Conservation (phyloP, 352 stramenopile genomes). For the Phytophthora kernoviae region DNA sequence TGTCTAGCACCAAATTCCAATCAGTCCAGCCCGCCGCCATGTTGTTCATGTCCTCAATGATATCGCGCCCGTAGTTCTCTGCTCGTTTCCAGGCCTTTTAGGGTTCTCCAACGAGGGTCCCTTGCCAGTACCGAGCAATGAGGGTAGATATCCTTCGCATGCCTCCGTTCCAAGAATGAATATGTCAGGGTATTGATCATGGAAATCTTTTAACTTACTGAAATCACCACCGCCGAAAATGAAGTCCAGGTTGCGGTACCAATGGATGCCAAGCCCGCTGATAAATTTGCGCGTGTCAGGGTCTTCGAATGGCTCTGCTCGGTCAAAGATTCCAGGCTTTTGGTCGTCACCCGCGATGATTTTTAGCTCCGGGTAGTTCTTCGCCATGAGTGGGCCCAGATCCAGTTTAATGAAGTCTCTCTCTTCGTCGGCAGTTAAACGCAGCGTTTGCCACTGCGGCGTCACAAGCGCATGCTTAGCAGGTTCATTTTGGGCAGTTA, state of each 20-base stretch:
- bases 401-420: slow-evolving; percentile 74
- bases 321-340: slow-evolving; percentile 49
- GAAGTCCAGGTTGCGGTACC: slow-evolving; percentile 69
- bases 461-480: slow-evolving; percentile 25
- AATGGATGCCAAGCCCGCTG: slow-evolving; percentile 80
- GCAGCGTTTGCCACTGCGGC: slow-evolving; percentile 53
- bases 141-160: slow-evolving; percentile 54
- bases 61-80: slow-evolving; percentile 75
- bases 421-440: slow-evolving; percentile 41
- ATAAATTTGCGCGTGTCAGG: slow-evolving; percentile 59
- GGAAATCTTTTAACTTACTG: slow-evolving; percentile 35
- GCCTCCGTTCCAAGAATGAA: slow-evolving; percentile 80
- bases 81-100: slow-evolving; percentile 52
- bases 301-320: slow-evolving; percentile 41
- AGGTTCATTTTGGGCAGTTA: slow-evolving; percentile 86
- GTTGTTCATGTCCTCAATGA: slow-evolving; percentile 81
- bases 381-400: slow-evolving; percentile 62
- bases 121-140: slow-evolving; percentile 40
- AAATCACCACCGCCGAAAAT: slow-evolving; percentile 40
- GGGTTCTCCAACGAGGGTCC: slow-evolving; percentile 36
- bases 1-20: slow-evolving; percentile 83
- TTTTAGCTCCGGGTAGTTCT: slow-evolving; percentile 71
- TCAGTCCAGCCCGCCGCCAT: slow-evolving; percentile 74
- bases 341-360: slow-evolving; percentile 86
- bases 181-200: slow-evolving; percentile 52